phyloP scores from a whole-genome alignment of 768 basidiomycete species.

The Lentinula raphanica region DNA sequence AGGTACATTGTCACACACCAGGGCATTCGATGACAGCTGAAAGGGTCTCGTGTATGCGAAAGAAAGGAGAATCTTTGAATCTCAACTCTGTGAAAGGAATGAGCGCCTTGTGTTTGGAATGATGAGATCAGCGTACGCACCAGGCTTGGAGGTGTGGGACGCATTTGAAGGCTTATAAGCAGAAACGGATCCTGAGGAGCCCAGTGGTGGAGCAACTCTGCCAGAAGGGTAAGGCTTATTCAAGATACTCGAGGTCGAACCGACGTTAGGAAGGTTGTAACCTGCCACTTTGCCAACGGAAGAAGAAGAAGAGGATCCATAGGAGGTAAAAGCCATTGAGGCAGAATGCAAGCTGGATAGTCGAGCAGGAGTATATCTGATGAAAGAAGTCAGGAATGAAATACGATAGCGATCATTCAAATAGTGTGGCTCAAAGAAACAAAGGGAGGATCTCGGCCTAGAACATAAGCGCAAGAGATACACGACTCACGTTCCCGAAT shows the following conservation, averaged over 20 bases:
- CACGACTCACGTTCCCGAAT: slow-evolving; percentile 57
- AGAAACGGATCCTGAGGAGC: slow-evolving; percentile 30
- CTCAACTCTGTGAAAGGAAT: slow-evolving; percentile 46
- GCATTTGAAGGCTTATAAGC: slow-evolving; percentile 25
- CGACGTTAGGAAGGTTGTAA: slow-evolving; percentile 28
- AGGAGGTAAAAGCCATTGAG: slow-evolving; percentile 11
- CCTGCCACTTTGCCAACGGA: slow-evolving; percentile 19
- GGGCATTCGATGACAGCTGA: slow-evolving; percentile 71
- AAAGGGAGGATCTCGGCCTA: slow-evolving; percentile 1
- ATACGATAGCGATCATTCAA: neutral
- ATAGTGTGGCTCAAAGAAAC: neutral
- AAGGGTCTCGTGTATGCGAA: slow-evolving; percentile 58
- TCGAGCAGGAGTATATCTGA: slow-evolving; percentile 8
- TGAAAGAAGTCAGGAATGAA: neutral
- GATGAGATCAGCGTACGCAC: slow-evolving; percentile 14
- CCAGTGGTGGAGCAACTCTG: slow-evolving; percentile 22
- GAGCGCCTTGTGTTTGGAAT: slow-evolving; percentile 12
- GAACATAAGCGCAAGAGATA: neutral
- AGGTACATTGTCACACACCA: slow-evolving; percentile 37
- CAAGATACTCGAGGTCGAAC: slow-evolving; percentile 39
- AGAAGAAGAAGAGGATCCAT: neutral
- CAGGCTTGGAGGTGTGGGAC: slow-evolving; percentile 21
- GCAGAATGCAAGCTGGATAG: slow-evolving; percentile 13
- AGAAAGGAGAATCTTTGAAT: slow-evolving; percentile 81
- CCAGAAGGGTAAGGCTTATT: slow-evolving; percentile 61